Base-by-base conservation (phyloP, 1,284 basidiomycete genomes). In the Puccinia novopanici region DNA sequence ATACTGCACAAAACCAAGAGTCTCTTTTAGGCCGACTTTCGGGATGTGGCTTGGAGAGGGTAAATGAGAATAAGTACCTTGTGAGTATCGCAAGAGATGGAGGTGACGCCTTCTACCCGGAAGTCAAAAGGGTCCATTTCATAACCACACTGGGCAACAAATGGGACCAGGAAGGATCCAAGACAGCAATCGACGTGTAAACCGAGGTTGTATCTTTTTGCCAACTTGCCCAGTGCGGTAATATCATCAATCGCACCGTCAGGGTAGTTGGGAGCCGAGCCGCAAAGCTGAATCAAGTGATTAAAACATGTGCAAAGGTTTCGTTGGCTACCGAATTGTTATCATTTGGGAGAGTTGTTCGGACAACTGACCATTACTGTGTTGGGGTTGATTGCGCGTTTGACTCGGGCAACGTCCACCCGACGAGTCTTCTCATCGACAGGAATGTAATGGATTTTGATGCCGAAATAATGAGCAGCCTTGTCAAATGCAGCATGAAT, bases 401-500 rank as follows among this genome's bases (percentile, higher is more conserved):
- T 90, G 80, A 98, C 91, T 42, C 88, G 89, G 82, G 89, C 90
- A 61, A 98, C 84, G 84, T 94, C 88, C 17, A 92, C 95, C 85
- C 92, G 90, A 34, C 96, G 91, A 13, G 94, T 94, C 37, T 88
- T 85, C 0, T 89, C 88, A 85, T 98, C 89, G n/a, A 98, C 92
- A 0, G 94, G 93, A 70, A 99, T 90, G 61, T 90, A 89, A 84
- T 95, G 94, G 0, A 97, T 88, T 87, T 96, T 98, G 88, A 98
- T 91, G n/a, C 90, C 90, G 84, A 99, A 90, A 87, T 98, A 98
- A 40, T 91, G 89, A 2, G 90, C 91, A 4, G 92, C 95, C 86
- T 99, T 99, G 88, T 94, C 91, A 85, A 99, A 99, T 0, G 96
- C 96, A 1, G 94, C 94, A 85, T 98, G 96, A 0, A 92, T 95